Base-by-base conservation (phyloP, 192 early-diverging fungal genomes). In the Powellomyces hirtus region DNA sequence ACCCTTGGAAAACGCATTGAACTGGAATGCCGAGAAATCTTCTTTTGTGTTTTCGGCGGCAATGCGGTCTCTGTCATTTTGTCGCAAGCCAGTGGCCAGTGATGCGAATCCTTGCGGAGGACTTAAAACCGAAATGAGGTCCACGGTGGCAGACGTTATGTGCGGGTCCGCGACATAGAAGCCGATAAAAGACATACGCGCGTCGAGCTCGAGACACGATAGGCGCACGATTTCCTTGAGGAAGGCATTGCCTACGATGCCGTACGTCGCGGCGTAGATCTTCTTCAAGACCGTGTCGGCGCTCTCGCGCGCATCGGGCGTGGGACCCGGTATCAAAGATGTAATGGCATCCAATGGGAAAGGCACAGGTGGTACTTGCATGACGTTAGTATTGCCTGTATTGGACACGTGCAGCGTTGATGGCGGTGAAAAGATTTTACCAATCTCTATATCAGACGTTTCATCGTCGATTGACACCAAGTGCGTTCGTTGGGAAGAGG, bases 41-140 rank as follows among this genome's bases (percentile, higher is more conserved):
- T 27, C 16, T 34, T 56, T 56, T 5, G 14, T 31, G 29, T 56
- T 31, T 18, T 56, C 53, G 53, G 53, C 53, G 3, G 53, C 53
- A 18, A 56, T 31, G 0, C 60, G 38, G 16, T 45, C 24, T 8
- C 31, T 18, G 38, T 62, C 36, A n/a, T 36, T 26, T 22, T 42
- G 37, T 45, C 38, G 42, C 60, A 62, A 37, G 6, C 60, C 60
- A 7, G 60, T 27, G 5, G 42, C 42, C 1, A 62, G 26, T 6
- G 60, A 62, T 22, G 37, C 20, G 24, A 38, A 62, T 20, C 30
- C 60, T 62, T 45, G 20, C 1, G 60, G 60, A 30, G 60, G 22
- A 62, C 36, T 62, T 7, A 62, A 20, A 16, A 4, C 34, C 38
- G 60, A 62, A 26, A 62, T 62, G 18, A 62, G 42, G 60, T 62